Base-by-base conservation (phyloP, 768 basidiomycete genomes). In the Kwoniella sp. region DNA sequence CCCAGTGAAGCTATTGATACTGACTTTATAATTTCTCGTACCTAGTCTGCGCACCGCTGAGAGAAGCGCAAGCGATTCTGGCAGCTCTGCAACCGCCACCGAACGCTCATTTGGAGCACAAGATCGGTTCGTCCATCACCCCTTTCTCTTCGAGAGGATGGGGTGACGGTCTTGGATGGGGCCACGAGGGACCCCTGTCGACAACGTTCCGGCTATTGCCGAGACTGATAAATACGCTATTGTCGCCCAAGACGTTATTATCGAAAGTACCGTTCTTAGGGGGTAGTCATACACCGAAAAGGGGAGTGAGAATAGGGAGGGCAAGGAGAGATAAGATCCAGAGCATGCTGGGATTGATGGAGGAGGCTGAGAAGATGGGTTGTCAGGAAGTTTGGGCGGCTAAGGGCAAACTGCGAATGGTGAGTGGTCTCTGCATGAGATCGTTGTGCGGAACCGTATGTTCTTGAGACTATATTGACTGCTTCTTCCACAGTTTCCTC, bases 91-190 rank as follows among this genome's bases (percentile, higher is more conserved):
- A 61, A 48, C 73, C 73, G 23, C 20, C 41, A 3, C 51, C 51
- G 4, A 51, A 71, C 50, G 68, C 73, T 2, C 75, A 77, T 55
- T 68, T 77, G 22, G 66, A 73, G 29, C 58, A 66, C 31, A 77
- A 74, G 53, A 34, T 72, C 20, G 65, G 70, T 15, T 58, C 62
- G 2, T 26, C 55, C 4, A 59, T 61, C 17, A 55, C 52, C 23
- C 63, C 66, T 17, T 71, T 67, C 30, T 60, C 51, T 4, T 48
- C 45, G 4, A 45, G 58, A 41, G 67, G 67, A 53, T 75, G 75
- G 75, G 73, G 68, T 5, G 72, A 74, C 48, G 73, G 85, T 82
- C 79, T 85, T 85, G 58, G 74, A 31, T 62, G 72, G 72, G 55
- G 67, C 31, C 56, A 75, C 45, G 69, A 75, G 58, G 76, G 76